Evolutionary conservation across 2,329 filamentous ascomycete species (phyloP).

Genomic region (Trematosphaeria pertusa): DNA sequence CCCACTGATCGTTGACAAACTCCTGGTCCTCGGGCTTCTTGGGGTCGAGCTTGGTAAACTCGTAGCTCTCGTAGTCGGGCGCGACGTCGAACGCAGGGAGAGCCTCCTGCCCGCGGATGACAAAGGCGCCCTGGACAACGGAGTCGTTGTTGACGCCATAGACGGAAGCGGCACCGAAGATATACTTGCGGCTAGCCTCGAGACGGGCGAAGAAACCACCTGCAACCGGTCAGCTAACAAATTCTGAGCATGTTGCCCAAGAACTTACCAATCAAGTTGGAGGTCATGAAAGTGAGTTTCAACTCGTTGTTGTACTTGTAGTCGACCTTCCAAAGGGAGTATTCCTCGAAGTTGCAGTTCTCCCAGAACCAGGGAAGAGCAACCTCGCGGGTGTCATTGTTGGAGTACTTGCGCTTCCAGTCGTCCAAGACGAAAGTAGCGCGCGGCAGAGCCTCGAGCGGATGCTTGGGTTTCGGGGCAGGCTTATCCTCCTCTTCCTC

Average conservation of each 20-base stretch:
- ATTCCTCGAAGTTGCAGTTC: constrained; percentile 91
- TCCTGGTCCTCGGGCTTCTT: constrained; percentile 82
- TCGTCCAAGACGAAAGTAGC: constrained; percentile 87
- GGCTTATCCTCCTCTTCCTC: constrained; percentile 66
- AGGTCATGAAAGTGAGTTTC: constrained; percentile 97
- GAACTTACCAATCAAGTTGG: constrained; percentile 83
- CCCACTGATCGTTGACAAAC: constrained; percentile 87
- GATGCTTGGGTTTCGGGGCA: constrained; percentile 94
- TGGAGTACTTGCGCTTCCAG: constrained; percentile 99
- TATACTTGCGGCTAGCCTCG: constrained; percentile 96
- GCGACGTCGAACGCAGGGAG: constrained; percentile 92
- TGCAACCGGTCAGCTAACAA: constrained; percentile 32
- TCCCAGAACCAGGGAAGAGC: constrained; percentile 99
- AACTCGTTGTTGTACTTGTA: constrained; percentile 99
- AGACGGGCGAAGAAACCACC: constrained; percentile 97
- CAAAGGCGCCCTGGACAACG: constrained; percentile 89
- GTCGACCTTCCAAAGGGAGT: constrained; percentile 90
- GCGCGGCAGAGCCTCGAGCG: constrained; percentile 82
- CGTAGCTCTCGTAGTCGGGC: constrained; percentile 96
- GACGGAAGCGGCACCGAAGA: constrained; percentile 90
- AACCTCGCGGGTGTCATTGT: constrained; percentile 81
- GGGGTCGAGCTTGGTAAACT: constrained; percentile 95
- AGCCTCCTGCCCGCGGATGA: constrained; percentile 91
- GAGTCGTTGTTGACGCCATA: constrained; percentile 90
- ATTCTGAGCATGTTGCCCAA: neutral